Conservation (phyloP, 164 flowering plant genomes). For the Chimonanthus salicifolius region DNA sequence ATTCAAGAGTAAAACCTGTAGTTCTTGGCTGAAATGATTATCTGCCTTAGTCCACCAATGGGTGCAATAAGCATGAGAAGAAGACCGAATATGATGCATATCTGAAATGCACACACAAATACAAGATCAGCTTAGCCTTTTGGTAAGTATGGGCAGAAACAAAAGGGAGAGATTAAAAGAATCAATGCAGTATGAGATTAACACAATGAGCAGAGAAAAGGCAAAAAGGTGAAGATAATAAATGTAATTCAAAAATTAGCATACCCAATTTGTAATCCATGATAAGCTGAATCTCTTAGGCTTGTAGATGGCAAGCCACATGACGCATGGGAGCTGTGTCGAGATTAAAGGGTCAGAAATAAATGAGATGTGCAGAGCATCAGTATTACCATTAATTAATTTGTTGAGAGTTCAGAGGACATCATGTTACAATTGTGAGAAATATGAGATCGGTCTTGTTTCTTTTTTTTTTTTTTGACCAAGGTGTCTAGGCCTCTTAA, state of each 20-base stretch:
- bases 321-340: slow-evolving; percentile 68
- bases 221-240: not conserved
- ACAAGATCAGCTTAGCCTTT: not conserved
- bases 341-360: not conserved
- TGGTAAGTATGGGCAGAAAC: not conserved
- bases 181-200: not conserved
- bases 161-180: not conserved
- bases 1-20: slow-evolving; percentile 10
- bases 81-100: slow-evolving; percentile 12
- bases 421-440: not conserved
- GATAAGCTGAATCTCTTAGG: slow-evolving; percentile 55
- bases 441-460: not conserved
- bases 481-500: not conserved
- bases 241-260: not conserved
- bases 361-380: not conserved
- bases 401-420: not conserved
- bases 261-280: slow-evolving; percentile 61
- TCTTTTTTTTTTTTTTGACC: not conserved
- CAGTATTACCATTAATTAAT: not conserved
- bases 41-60: slow-evolving; percentile 10
- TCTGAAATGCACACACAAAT: not conserved
- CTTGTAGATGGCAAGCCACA: slow-evolving; percentile 59
- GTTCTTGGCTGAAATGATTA: slow-evolving; percentile 4
- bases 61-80: slow-evolving; percentile 7
- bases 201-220: not conserved